phyloP scores from a whole-genome alignment of 2,329 filamentous ascomycete genomes.

The Paracamarosporium sp. region DNA sequence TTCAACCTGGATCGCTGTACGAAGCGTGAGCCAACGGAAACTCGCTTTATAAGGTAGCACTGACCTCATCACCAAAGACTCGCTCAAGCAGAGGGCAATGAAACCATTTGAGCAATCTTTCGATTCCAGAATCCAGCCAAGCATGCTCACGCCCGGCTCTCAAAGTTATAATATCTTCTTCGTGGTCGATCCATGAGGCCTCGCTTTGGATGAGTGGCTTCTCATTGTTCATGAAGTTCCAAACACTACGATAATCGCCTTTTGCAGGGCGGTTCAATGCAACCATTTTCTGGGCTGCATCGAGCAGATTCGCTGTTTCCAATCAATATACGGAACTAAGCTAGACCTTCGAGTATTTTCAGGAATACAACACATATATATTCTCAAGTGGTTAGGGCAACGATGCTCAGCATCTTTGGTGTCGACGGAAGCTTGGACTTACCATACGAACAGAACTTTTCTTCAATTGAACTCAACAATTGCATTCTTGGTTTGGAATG shows the following conservation, averaged over 20 bases:
- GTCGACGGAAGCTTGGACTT: too few relatives aligned
- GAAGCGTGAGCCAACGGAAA: too few relatives aligned
- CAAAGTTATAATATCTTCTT: slow-evolving; percentile 50
- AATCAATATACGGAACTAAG: background rate
- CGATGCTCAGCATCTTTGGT: too few relatives aligned
- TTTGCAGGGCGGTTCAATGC: slow-evolving; percentile 29
- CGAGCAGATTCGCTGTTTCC: background rate
- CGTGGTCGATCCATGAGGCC: slow-evolving; percentile 43
- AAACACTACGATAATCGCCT: slow-evolving; percentile 23
- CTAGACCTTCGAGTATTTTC: too few relatives aligned
- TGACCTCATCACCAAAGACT: slow-evolving; percentile 11
- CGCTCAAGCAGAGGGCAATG: slow-evolving; percentile 21
- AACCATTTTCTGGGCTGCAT: background rate
- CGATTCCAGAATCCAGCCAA: slow-evolving; percentile 47
- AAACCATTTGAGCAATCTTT: slow-evolving; percentile 23
- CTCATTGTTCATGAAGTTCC: slow-evolving; percentile 9
- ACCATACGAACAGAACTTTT: slow-evolving; percentile 18
- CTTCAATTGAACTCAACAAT: slow-evolving; percentile 13
- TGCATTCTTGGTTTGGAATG: background rate
- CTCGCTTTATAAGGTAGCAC: too few relatives aligned
- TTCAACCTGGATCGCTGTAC: slow-evolving; percentile 10
- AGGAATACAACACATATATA: too few relatives aligned
- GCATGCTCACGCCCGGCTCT: slow-evolving; percentile 46
- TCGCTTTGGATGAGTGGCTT: slow-evolving; percentile 23
- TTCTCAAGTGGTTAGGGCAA: too few relatives aligned